A percentile compares a stretch with the other conserved stretches of the same genome.
Conservation (phyloP, 78 protist species). For the Polysphondylium violaceum region DNA sequence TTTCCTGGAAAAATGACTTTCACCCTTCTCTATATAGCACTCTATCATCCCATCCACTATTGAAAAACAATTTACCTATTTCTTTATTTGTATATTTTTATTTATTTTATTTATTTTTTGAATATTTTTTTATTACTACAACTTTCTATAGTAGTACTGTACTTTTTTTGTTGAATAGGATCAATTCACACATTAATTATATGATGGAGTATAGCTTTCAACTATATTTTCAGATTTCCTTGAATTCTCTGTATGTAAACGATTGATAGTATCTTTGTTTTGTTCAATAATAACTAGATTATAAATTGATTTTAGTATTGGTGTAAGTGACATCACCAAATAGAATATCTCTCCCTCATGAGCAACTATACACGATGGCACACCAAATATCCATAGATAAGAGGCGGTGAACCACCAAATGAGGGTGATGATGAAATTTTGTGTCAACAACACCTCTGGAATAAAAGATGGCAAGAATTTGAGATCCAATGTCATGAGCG, state of each 20-base stretch:
- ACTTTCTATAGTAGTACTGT: no score
- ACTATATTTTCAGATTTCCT: conserved; percentile 35
- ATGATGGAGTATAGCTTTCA: no score
- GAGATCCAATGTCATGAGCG: conserved; percentile 1
- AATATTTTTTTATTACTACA: no score
- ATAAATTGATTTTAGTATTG: conserved; percentile 27
- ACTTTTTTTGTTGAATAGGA: no score
- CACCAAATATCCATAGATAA: conserved; percentile 20
- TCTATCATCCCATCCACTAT: no score
- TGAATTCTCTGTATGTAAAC: not conserved
- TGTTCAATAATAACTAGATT: conserved; percentile 39
- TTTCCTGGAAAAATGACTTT: no score
- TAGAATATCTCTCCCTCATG: conserved; percentile 70
- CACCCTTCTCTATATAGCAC: no score
- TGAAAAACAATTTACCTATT: no score
- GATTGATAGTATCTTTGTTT: conserved; percentile 16
- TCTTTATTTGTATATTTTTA: no score
- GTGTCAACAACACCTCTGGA: conserved; percentile 51
- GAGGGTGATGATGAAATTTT: conserved; percentile 20
- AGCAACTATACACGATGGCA: conserved; percentile 5
- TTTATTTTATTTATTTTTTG: no score
- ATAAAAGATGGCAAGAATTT: conserved; percentile 53
- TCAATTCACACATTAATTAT: no score
- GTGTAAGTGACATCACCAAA: conserved; percentile 17
- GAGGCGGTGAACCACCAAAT: conserved; percentile 12